These are phyloP conservation scores for Tardiomyces depauwii DNA, from an alignment of 1,139 yeast species.

Conservation along the genomic window DNA sequence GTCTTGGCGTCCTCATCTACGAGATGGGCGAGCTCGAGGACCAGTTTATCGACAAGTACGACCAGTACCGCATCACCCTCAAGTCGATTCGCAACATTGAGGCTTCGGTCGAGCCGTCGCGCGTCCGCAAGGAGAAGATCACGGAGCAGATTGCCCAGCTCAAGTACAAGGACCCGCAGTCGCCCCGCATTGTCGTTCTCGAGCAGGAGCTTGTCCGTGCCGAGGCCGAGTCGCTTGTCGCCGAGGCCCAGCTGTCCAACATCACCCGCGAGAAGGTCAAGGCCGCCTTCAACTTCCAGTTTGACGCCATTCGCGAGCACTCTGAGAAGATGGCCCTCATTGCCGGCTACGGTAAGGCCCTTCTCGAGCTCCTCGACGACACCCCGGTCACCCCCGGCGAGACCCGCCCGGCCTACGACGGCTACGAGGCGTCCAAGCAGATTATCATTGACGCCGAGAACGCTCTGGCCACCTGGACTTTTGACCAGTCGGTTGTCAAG, in stretches of 20 bases:
- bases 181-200: conserved; percentile 87
- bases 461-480: conserved; percentile 93
- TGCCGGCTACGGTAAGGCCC: conserved; percentile 98
- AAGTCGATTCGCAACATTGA: conserved; percentile 94
- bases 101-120: conserved; percentile 94
- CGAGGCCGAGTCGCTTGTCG: conserved; percentile 97
- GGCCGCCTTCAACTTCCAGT: conserved; percentile 95
- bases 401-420: conserved; percentile 96
- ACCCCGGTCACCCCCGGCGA: conserved; percentile 98
- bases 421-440: conserved; percentile 96
- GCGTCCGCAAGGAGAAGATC: conserved; percentile 95
- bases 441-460: conserved; percentile 95
- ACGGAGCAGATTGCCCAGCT: conserved; percentile 96
- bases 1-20: conserved; percentile 87
- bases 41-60: conserved; percentile 94
- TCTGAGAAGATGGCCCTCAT: conserved; percentile 93
- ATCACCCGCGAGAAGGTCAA: conserved; percentile 96
- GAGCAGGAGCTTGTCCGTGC: conserved; percentile 99
- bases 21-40: conserved; percentile 98
- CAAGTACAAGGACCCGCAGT: conserved; percentile 96
- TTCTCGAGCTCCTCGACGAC: conserved; percentile 90
- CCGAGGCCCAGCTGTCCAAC: conserved; percentile 97
- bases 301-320: conserved; percentile 92
- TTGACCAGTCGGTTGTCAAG: conserved; percentile 90
- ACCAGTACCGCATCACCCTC: conserved; percentile 92